Base-by-base conservation (phyloP, 2,329 filamentous ascomycete species). In the Colletotrichum musicola region DNA sequence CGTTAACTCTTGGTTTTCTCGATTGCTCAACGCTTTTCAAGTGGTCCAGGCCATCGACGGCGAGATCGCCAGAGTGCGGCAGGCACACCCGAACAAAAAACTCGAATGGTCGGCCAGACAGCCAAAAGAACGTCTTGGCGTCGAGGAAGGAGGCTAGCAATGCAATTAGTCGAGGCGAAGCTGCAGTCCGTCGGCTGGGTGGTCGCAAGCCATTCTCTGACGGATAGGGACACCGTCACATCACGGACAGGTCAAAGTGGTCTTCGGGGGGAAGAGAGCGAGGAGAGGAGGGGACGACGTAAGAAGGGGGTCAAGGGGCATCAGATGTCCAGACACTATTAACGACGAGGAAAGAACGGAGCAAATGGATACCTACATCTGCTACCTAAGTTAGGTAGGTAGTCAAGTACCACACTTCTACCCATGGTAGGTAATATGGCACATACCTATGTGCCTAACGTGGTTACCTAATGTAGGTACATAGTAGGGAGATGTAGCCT, bases 151-250 rank as follows among this genome's bases (percentile, higher is more conserved):
- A 30, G 30, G 54, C 54, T 68, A 64, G 53, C 30, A 12, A 30
- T 25, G 12, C 49, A 53, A 27, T 58, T 68, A 68, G 64, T 54
- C 54, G 38, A 55, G 64, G 60, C 64, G 51, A 64, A 46, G 64
- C 40, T 59, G 42, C 44, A 58, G 54, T 68, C 64, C 64, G 61
- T 54, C 47, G 30, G 47, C 40, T 59, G 62, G 16, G 30, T 64
- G 64, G 40, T 47, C 18, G 18, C 50, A 54, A 68, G 61, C 61
- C 64, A 53, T 64, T 54, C 40, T 68, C 64, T 59, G 61, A 59
- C 47, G 13, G 35, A 46, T 35, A 35, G 10, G 30, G 22, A 49
- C 46, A 20, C 30, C 30, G 30, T 35, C 30, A 27, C 40, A 57
- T 38, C 35, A 46, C 44, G 51, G 46, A 58, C 53, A 30, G 59